Base-by-base conservation (phyloP, 2,329 filamentous ascomycete species). In the Pezizomycotina sp. region DNA sequence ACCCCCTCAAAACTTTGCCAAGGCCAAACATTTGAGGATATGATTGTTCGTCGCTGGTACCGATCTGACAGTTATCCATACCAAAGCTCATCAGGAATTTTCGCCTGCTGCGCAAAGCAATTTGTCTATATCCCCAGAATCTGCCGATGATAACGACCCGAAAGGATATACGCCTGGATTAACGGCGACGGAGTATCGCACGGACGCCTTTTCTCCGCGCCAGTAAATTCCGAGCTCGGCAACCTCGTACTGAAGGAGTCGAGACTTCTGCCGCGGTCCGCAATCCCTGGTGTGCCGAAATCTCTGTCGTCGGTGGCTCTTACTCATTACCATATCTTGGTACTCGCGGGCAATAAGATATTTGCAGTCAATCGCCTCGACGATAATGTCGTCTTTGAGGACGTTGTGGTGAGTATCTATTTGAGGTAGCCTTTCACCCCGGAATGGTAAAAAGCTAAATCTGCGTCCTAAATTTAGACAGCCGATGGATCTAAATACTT, bases 291-390 rank as follows among this genome's bases (percentile, higher is more conserved):
- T 42, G 45, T 33, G 10, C 42, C 42, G 19, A 37, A 26, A 2
- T 66, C 71, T 1, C 74, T 93, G 24, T 72, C 75, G 25, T 80
- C 80, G 0, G 75, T 92, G 55, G 74, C 78, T 0, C 62, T 98
- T 46, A 92, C 84, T 4, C 83, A 92, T 52, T 98, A 89, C 77
- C 89, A 98, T 55, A 74, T 93, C 31, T 58, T 98, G 14, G 72
- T 75, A 46, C 64, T 98, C 0, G 70, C 92, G 1, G 84, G 89
- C 41, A 77, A 76, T 2, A 71, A 82, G 18, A 66, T 98, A 2
- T 71, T 93, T 14, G 83, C 79, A 2, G 71, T 81, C 42, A 95
- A 95, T 53, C 71, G 83, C 20, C 66, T 98, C 29, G 89, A 84
- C 25, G 82, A 86, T 18, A 71, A 75, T 33, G 65, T 86, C 30